Base-by-base conservation (phyloP, 257 asterid genomes). In the Capsicum chinense region DNA sequence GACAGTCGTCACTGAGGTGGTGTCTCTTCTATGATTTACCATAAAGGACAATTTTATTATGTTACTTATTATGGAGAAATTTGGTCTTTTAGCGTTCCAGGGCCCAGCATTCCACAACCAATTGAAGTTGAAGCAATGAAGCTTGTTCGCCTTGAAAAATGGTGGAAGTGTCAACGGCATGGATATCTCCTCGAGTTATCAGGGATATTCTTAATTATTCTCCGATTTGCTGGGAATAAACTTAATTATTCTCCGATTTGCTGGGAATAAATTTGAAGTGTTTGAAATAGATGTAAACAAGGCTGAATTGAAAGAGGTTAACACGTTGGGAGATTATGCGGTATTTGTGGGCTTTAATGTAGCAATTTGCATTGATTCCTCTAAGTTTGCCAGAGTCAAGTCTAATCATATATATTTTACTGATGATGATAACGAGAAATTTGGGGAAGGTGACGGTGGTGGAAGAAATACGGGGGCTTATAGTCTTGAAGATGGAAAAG, bases 391-490 rank as follows among this genome's bases (percentile, higher is more conserved):
- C 0, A 4, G 4, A 57, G 21, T 57, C 21, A 15, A 52, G 57
- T 52, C 4, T 52, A 52, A 57, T 57, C 63, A 57, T 57, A 57
- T 57, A 57, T 57, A 57, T 17, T 15, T 57, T 17, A 57, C 9
- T 0, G 6, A 2, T 57, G 15, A 0, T 39, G 44, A 39, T 39
- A 0, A 39, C 0, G 5, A 39, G 0, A 4, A 0, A 0, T 39
- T 39, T 39, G 5, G 5, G 44, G 0, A 39, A 14, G 15, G n/a
- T 56, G 60, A 6, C 0, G 7, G 8, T 5, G 60, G 9, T 57
- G 62, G 62, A 57, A 57, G n/a, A 57, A 2, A 59, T n/a, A 59
- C 17, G 11, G 26, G 26, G 0, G 64, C 10, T 21, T 58, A 58
- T 11, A 59, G 17, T 59, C 9, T 59, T 59, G 19, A 17, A 9